phyloP scores from a whole-genome alignment of 2,329 filamentous ascomycete species.

The Cladophialophora exuberans region DNA sequence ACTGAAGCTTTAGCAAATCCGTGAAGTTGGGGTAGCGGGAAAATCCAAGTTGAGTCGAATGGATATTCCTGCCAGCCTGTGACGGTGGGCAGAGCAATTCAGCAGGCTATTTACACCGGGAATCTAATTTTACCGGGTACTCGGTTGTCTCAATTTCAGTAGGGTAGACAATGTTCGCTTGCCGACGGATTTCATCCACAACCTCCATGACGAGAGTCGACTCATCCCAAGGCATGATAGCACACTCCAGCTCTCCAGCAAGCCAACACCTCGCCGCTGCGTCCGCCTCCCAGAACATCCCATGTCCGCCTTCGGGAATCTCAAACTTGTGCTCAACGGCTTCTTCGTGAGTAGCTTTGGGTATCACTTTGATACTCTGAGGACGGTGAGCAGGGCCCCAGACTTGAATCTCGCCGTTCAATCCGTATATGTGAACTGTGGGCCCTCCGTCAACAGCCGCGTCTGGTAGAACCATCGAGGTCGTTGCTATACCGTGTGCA shows the following conservation, averaged over 20 bases:
- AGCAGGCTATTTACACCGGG: too few species aligned
- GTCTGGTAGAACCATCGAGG: conserved; percentile 6
- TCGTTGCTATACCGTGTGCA: conserved; percentile 2
- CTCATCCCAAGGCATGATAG: conserved; percentile 77
- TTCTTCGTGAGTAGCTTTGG: too few species aligned
- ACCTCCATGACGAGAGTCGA: conserved; percentile 83
- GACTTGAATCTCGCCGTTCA: background rate
- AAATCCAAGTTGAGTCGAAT: too few species aligned
- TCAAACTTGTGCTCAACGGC: too few species aligned
- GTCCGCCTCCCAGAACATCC: conserved; percentile 40
- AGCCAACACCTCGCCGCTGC: conserved; percentile 37
- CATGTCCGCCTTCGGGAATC: too few species aligned
- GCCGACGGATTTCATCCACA: conserved; percentile 70
- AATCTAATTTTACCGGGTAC: too few species aligned
- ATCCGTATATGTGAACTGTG: background rate
- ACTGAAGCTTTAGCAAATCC: too few species aligned
- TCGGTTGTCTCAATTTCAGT: conserved; percentile 66
- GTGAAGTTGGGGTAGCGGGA: too few species aligned
- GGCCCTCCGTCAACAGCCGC: background rate
- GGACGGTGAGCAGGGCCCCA: background rate
- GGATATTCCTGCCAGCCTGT: too few species aligned
- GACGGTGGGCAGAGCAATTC: too few species aligned
- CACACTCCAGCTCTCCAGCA: conserved; percentile 73
- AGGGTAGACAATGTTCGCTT: conserved; percentile 65
- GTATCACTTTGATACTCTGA: background rate